Base-by-base conservation (phyloP, 345 rosid genomes). In the Limnanthes douglasii region DNA sequence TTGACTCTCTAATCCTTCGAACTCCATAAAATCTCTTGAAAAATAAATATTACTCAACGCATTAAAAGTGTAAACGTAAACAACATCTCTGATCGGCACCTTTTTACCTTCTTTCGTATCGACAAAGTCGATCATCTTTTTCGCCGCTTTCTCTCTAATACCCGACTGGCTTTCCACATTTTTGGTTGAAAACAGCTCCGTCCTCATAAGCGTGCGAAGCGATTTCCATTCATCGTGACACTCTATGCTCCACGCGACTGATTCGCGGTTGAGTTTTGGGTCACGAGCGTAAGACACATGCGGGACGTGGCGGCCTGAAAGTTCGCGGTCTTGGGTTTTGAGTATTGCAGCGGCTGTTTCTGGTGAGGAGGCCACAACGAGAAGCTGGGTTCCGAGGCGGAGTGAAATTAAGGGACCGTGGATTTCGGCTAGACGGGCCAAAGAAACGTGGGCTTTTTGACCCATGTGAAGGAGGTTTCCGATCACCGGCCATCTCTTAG, bases 321-420 rank as follows among this genome's bases (percentile, higher is more conserved):
- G 58, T 13, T 25, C 27, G 5, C 39, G 34, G 35, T 46, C 54
- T 25, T 41, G 53, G 30, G 58, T 58, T 30, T 23, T 51, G 26
- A 58, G 53, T 15, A 58, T 58, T 24, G 42, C 50, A 3, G 38
- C 13, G 13, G 64, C 64, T 0, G 45, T 58, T 3, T 21, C 27
- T 4, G 37, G 35, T 1, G 64, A 51, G 4, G 50, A 41, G 11
- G 45, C 64, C 1, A 59, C 53, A 1, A 59, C 22, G 1, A 51
- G 36, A 10, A 51, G 40, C 17, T 41, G 54, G 4, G 44, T 29
- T 8, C 64, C 64, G 5, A 46, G 53, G 8, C 36, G 30, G 10
- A 58, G 27, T 13, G 64, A 58, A 18, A 51, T 39, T 9, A 51
- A 41, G 0, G 53, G 58, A 2, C 64, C 54, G 6, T 46, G 8